Percentiles rank a stretch among this genome's conserved stretches.
Evolutionary conservation across 2,329 filamentous ascomycete species (phyloP).

Genomic region (Epichloe gansuensis): DNA sequence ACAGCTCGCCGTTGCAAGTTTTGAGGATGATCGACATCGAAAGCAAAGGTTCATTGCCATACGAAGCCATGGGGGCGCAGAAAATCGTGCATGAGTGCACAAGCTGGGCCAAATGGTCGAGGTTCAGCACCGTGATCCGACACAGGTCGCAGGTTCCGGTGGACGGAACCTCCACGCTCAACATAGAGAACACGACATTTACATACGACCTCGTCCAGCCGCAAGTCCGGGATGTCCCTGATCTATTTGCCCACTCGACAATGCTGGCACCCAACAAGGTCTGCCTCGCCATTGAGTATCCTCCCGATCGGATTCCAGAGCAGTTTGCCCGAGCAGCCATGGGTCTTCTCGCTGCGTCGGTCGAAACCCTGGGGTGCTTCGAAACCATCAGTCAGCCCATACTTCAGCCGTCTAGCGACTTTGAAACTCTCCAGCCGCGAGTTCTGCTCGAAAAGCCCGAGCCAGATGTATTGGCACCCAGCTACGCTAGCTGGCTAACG

Average conservation of each 20-base stretch:
- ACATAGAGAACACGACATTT: conserved; percentile 32
- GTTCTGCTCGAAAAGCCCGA: conserved; percentile 26
- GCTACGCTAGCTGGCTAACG: conserved; percentile 18
- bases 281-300: conserved; percentile 32
- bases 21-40: conserved; percentile 37
- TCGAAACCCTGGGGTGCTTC: conserved; percentile 32
- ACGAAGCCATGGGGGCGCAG: conserved; percentile 37
- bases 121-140: conserved; percentile 41
- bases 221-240: conserved; percentile 27
- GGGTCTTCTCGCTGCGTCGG: conserved; percentile 30
- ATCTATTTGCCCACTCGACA: conserved; percentile 32
- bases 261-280: conserved; percentile 23
- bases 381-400: conserved; percentile 33
- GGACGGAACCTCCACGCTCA: conserved; percentile 28
- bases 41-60: conserved; percentile 31
- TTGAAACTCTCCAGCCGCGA: conserved; percentile 21
- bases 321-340: conserved; percentile 32
- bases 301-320: conserved; percentile 28
- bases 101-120: conserved; percentile 38
- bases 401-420: conserved; percentile 29
- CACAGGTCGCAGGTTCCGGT: conserved; percentile 24
- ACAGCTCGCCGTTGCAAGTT: conserved; percentile 34
- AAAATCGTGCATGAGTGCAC: conserved; percentile 42
- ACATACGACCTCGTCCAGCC: conserved; percentile 30
- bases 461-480: conserved; percentile 8